These are phyloP conservation scores for Yarrowia porcina DNA, from an alignment of 805 yeast genomes.

Conservation along the genomic window DNA sequence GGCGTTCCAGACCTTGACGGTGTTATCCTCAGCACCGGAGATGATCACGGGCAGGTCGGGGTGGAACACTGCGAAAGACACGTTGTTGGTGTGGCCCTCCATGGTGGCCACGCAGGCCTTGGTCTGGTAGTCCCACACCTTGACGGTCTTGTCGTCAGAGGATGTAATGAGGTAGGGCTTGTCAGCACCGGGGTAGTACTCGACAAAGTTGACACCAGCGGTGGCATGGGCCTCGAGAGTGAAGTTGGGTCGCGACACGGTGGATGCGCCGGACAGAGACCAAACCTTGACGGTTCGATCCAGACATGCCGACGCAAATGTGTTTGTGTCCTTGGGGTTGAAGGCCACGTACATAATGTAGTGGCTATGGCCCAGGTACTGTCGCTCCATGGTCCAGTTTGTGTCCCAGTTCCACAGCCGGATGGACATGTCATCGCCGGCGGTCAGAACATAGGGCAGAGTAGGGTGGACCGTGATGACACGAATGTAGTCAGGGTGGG, in stretches of 20 bases:
- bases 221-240: conserved; percentile 87
- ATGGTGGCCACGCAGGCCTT: conserved; percentile 91
- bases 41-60: conserved; percentile 94
- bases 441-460: conserved; percentile 82
- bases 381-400: conserved; percentile 84
- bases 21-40: conserved; percentile 96
- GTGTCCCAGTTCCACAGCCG: conserved; percentile 98
- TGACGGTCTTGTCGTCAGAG: conserved; percentile 84
- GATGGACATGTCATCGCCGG: conserved; percentile 87
- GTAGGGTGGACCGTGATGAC: conserved; percentile 92
- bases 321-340: conserved; percentile 96
- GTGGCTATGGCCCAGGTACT: conserved; percentile 93
- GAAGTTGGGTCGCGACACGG: conserved; percentile 63
- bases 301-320: conserved; percentile 95
- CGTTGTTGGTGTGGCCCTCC: conserved; percentile 91
- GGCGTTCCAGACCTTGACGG: conserved; percentile 91
- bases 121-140: conserved; percentile 96
- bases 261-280: conserved; percentile 75
- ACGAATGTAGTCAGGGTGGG: conserved; percentile 96
- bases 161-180: conserved; percentile 92
- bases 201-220: conserved; percentile 93
- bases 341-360: conserved; percentile 91
- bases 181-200: conserved; percentile 95
- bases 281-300: conserved; percentile 96
- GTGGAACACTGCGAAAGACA: conserved; percentile 95